Evolutionary conservation across 2,329 filamentous ascomycete genomes (phyloP).

Genomic region (Colletotrichum plurivorum): DNA sequence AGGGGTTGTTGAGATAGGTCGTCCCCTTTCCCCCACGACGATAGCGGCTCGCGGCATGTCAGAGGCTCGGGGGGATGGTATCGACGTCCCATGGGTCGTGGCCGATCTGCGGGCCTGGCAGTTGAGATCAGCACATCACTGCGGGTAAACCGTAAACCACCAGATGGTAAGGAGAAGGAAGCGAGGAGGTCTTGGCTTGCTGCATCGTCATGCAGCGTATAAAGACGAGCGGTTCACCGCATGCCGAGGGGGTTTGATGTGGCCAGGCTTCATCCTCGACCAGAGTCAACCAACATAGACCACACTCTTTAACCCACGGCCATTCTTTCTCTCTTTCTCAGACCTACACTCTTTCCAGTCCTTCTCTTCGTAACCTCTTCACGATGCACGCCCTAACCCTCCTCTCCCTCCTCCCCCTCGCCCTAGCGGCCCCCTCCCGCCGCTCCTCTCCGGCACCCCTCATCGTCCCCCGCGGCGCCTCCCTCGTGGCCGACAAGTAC

Average conservation of each 20-base stretch:
- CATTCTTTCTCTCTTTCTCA: not conserved
- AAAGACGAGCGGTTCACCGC: constrained; percentile 19
- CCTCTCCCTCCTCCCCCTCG: constrained; percentile 34
- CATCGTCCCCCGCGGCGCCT: constrained; percentile 48
- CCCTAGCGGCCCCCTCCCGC: constrained; percentile 40
- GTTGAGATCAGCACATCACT: too few relatives aligned
- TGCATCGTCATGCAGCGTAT: constrained; percentile 22
- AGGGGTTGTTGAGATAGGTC: not conserved
- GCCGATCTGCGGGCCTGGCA: too few relatives aligned
- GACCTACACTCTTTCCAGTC: constrained; percentile 1
- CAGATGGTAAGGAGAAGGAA: constrained; percentile 11
- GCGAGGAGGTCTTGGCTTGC: not conserved
- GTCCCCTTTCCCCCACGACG: not conserved
- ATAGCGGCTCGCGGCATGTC: not conserved
- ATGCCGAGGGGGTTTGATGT: not conserved
- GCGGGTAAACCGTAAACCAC: not conserved
- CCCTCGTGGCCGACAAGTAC: constrained; percentile 53
- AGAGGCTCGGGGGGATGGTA: too few relatives aligned
- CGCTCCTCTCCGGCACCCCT: constrained; percentile 53
- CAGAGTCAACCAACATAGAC: not conserved
- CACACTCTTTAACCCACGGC: not conserved
- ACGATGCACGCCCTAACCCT: constrained; percentile 35
- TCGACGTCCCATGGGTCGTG: too few relatives aligned
- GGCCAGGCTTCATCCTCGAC: constrained; percentile 18
- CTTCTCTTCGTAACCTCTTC: not conserved